Percentiles rank a stretch among this genome's conserved stretches.
These are phyloP conservation scores for Quillaja saponaria DNA, from an alignment of 306 rosid species.

Conservation along the genomic window DNA sequence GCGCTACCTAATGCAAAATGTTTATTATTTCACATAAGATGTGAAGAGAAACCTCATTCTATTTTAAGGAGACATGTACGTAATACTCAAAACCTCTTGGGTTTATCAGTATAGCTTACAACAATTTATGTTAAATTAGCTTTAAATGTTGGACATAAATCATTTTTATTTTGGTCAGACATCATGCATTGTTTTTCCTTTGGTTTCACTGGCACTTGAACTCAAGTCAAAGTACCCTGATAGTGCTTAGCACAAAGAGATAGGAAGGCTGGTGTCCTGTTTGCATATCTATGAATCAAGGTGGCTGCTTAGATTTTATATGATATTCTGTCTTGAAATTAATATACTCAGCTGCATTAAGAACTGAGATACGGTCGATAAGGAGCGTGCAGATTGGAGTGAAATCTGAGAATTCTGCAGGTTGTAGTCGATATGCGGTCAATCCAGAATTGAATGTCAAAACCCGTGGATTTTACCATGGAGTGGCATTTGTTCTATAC, in stretches of 20 bases:
- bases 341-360: neutral
- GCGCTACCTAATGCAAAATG: conserved; percentile 2
- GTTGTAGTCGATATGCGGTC: conserved; percentile 9
- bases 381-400: conserved; percentile 14
- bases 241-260: too few species aligned
- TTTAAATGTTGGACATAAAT: neutral
- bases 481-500: conserved; percentile 10
- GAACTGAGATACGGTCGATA: conserved; percentile 25
- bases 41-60: neutral
- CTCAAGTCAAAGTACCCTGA: too few species aligned
- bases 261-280: too few species aligned
- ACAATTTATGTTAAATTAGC: neutral
- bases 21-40: neutral
- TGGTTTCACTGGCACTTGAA: too few species aligned
- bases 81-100: too few species aligned
- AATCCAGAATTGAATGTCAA: conserved; percentile 5
- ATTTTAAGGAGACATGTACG: too few species aligned
- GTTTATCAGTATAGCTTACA: too few species aligned
- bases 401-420: too few species aligned
- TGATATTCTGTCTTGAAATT: too few species aligned
- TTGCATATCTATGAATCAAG: too few species aligned
- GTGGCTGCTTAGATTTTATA: too few species aligned
- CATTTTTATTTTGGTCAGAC: neutral
- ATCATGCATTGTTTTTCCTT: neutral
- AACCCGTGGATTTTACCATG: conserved; percentile 3